These are phyloP conservation scores for Penicillium italicum DNA, from an alignment of 2,329 filamentous ascomycete species.

Conservation along the genomic window DNA sequence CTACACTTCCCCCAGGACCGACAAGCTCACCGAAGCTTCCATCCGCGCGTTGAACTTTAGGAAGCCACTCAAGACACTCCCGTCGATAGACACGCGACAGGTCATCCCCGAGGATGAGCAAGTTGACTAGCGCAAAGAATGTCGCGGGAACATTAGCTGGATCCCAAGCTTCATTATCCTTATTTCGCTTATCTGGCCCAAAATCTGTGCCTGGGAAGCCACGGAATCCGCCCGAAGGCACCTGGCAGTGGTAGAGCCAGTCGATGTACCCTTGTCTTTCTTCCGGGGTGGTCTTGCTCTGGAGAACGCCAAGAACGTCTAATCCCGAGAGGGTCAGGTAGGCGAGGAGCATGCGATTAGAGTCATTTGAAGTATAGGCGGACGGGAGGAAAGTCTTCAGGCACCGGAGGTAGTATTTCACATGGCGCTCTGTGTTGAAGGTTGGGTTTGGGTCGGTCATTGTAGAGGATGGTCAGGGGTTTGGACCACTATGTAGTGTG, in stretches of 20 bases:
- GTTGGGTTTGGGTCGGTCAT: constrained; percentile 29
- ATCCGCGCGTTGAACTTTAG: constrained; percentile 70
- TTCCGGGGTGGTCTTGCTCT: constrained; percentile 50
- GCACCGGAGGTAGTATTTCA: constrained; percentile 91
- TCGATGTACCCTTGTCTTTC: constrained; percentile 57
- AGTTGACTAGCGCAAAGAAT: constrained; percentile 75
- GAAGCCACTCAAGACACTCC: constrained; percentile 70
- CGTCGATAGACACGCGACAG: constrained; percentile 63
- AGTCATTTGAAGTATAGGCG: constrained; percentile 83
- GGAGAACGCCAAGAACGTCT: constrained; percentile 68
- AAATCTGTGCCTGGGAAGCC: constrained; percentile 71
- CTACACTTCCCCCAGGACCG: constrained; percentile 57
- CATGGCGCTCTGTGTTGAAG: constrained; percentile 59
- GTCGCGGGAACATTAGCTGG: constrained; percentile 83
- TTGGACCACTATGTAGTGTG: neutral
- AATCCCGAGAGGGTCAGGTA: constrained; percentile 86
- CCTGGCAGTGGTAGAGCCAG: constrained; percentile 85
- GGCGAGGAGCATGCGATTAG: constrained; percentile 81
- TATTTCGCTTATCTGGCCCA: constrained; percentile 44
- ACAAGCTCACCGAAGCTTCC: constrained; percentile 89
- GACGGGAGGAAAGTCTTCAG: constrained; percentile 75
- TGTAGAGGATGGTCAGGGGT: constrained; percentile 10
- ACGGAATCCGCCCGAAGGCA: constrained; percentile 81
- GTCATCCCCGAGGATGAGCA: constrained; percentile 65
- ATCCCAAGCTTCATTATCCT: constrained; percentile 60